Conservation (phyloP, 805 yeast genomes). For the Ogataea pignaliae region DNA sequence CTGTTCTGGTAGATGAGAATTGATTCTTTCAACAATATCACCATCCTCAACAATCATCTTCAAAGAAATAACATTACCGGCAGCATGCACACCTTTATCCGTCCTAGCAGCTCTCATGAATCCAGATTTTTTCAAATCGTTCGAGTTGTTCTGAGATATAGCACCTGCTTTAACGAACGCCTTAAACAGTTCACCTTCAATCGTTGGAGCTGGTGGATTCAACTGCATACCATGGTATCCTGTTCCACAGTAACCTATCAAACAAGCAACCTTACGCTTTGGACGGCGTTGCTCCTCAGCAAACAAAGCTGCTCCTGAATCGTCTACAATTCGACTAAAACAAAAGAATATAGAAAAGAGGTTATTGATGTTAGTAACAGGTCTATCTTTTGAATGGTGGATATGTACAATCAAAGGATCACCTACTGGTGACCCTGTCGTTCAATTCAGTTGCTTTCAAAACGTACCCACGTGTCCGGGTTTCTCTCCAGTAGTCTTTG, state of each 20-base stretch:
- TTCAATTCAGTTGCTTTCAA: slow-evolving; percentile 5
- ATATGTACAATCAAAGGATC: neutral
- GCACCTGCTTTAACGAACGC: slow-evolving; percentile 89
- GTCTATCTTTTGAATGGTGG: neutral
- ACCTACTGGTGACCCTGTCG: neutral
- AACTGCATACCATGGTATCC: slow-evolving; percentile 97
- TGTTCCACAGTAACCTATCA: slow-evolving; percentile 93
- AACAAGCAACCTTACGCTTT: slow-evolving; percentile 82
- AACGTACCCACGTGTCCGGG: slow-evolving; percentile 58
- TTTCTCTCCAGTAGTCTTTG: slow-evolving; percentile 25
- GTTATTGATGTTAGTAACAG: slow-evolving; percentile 11
- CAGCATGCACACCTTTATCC: slow-evolving; percentile 97
- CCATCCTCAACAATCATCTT: slow-evolving; percentile 82
- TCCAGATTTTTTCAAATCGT: slow-evolving; percentile 81
- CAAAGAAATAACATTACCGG: slow-evolving; percentile 84
- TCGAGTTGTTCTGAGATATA: slow-evolving; percentile 77
- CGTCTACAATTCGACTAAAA: slow-evolving; percentile 47
- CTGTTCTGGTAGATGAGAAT: slow-evolving; percentile 71
- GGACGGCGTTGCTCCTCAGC: slow-evolving; percentile 60
- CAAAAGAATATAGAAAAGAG: slow-evolving; percentile 1
- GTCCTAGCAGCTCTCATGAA: slow-evolving; percentile 86
- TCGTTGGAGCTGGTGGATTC: slow-evolving; percentile 83
- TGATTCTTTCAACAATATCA: slow-evolving; percentile 69
- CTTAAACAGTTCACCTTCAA: slow-evolving; percentile 81
- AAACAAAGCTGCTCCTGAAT: slow-evolving; percentile 55